A percentile compares a stretch with the other conserved stretches of the same genome.
phyloP scores from a whole-genome alignment of 1,284 basidiomycete genomes.

The Cutaneotrichosporon spelunceum region DNA sequence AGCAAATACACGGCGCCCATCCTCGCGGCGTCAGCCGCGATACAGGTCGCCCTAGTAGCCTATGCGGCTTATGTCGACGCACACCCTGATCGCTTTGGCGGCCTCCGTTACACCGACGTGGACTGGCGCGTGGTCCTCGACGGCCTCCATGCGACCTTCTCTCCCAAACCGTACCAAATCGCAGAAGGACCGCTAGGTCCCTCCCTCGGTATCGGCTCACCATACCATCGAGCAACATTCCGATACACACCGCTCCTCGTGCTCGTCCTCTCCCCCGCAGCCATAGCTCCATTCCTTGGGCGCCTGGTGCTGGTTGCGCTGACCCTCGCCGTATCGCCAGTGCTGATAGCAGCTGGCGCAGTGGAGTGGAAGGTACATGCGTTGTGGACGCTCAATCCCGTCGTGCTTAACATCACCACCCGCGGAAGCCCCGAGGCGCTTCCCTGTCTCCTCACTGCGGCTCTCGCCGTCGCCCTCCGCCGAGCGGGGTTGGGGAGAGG shows the following conservation, averaged over 20 bases:
- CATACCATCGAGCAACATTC: slow-evolving; percentile 90
- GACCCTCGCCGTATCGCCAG: slow-evolving; percentile 74
- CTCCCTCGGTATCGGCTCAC: slow-evolving; percentile 56
- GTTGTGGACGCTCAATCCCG: slow-evolving; percentile 83
- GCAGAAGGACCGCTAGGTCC: slow-evolving; percentile 11
- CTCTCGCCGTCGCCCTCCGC: slow-evolving; percentile 71
- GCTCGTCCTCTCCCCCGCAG: slow-evolving; percentile 73
- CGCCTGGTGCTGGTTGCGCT: slow-evolving; percentile 85
- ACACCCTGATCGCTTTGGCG: slow-evolving; percentile 42
- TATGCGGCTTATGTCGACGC: slow-evolving; percentile 46
- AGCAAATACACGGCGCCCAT: slow-evolving; percentile 3
- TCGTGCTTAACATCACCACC: slow-evolving; percentile 94
- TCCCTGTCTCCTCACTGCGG: slow-evolving; percentile 58
- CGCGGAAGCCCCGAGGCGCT: slow-evolving; percentile 91
- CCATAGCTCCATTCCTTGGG: slow-evolving; percentile 76
- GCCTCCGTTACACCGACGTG: slow-evolving; percentile 89
- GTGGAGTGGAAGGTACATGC: slow-evolving; percentile 46
- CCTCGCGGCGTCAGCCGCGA: slow-evolving; percentile 24
- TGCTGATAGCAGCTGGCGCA: slow-evolving; percentile 61
- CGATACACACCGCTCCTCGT: slow-evolving; percentile 94
- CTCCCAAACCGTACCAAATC: background rate
- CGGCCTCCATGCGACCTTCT: slow-evolving; percentile 58
- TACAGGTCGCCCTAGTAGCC: slow-evolving; percentile 38
- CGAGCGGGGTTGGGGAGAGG: slow-evolving; percentile 36
- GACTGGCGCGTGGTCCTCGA: slow-evolving; percentile 96